A percentile compares a stretch with the other conserved stretches of the same genome.
Evolutionary conservation across 139 green algal species (phyloP).

Genomic region (Chlorella ohadii): DNA sequence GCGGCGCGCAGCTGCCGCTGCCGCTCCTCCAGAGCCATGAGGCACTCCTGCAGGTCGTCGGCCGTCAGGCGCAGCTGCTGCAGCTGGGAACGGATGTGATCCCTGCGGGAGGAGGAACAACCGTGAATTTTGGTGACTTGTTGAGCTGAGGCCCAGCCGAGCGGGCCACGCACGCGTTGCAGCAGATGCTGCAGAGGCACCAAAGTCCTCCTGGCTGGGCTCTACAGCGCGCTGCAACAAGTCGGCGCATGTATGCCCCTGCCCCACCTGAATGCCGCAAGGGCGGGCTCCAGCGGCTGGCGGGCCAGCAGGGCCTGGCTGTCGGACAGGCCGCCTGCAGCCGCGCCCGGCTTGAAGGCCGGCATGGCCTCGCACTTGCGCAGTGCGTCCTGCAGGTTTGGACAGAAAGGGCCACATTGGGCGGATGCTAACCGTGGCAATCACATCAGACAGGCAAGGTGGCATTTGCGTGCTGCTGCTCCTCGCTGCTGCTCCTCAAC

Average conservation of each 20-base stretch:
- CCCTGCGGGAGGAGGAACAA: constrained; percentile 19
- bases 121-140: too few species aligned
- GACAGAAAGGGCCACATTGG: too few species aligned
- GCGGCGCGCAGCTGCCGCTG: constrained; percentile 12
- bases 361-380: constrained; percentile 47
- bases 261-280: neutral
- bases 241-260: too few species aligned
- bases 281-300: constrained; percentile 32
- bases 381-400: constrained; percentile 21
- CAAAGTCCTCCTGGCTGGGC: too few species aligned
- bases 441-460: too few species aligned
- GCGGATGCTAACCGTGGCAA: too few species aligned
- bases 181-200: too few species aligned
- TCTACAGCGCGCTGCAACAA: too few species aligned
- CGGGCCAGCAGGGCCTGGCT: constrained; percentile 13
- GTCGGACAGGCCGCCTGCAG: neutral
- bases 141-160: too few species aligned
- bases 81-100: constrained; percentile 24
- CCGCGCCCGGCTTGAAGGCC: constrained; percentile 27
- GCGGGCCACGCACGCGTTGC: too few species aligned
- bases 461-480: too few species aligned
- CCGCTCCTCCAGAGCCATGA: constrained; percentile 36
- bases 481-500: too few species aligned
- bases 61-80: constrained; percentile 30
- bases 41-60: constrained; percentile 43